Conservation (phyloP, 306 rosid genomes). For the Trifolium dubium region DNA sequence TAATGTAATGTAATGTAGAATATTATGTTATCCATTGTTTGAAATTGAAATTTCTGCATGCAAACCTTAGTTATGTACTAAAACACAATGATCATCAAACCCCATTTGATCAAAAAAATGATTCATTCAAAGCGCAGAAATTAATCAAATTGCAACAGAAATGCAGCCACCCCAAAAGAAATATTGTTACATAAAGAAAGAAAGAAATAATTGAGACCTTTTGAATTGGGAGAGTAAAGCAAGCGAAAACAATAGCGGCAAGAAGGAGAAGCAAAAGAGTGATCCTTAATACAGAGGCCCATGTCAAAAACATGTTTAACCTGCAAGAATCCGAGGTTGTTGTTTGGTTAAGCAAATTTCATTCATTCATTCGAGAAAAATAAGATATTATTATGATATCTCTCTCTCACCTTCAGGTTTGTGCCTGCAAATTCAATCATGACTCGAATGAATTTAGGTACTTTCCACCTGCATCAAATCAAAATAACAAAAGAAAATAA, state of each 20-base stretch:
- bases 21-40: too few relatives aligned
- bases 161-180: slow-evolving; percentile 19
- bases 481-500: too few relatives aligned
- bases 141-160: slow-evolving; percentile 15
- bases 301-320: slow-evolving; percentile 54
- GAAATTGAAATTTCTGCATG: too few relatives aligned
- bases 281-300: slow-evolving; percentile 61
- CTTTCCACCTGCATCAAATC: too few relatives aligned
- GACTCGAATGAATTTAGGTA: not conserved
- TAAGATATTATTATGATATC: not conserved
- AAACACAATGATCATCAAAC: not conserved
- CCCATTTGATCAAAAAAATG: not conserved
- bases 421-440: not conserved
- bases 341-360: not conserved
- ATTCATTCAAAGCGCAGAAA: not conserved
- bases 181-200: not conserved
- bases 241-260: slow-evolving; percentile 59
- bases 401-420: not conserved
- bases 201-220: slow-evolving; percentile 59
- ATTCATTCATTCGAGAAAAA: not conserved
- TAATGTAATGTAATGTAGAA: too few relatives aligned
- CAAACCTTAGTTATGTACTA: too few relatives aligned
- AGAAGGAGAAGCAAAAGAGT: slow-evolving; percentile 57
- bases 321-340: not conserved
- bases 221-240: slow-evolving; percentile 72